A percentile compares a stretch with the other conserved stretches of the same genome.
Evolutionary conservation across 768 basidiomycete species (phyloP).

Genomic region (Serendipita sp.): DNA sequence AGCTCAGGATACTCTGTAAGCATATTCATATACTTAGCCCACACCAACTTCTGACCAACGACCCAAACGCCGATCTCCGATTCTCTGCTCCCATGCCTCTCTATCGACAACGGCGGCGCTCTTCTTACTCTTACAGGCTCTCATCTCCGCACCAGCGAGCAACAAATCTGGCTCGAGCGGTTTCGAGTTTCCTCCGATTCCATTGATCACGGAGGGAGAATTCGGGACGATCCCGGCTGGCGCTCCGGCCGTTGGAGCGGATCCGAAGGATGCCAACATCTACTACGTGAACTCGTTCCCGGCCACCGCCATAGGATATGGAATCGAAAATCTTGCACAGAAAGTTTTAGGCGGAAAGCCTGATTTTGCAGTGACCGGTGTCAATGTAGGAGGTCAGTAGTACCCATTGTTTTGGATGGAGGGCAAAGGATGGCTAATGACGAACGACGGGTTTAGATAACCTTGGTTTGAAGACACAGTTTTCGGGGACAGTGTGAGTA

Average conservation of each 20-base stretch:
- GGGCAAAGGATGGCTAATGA: slow-evolving; percentile 8
- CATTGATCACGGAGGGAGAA: slow-evolving; percentile 19
- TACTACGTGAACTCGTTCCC: slow-evolving; percentile 31
- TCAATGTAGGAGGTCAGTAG: slow-evolving; percentile 29
- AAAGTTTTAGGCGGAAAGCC: slow-evolving; percentile 23
- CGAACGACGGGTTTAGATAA: slow-evolving; percentile 9
- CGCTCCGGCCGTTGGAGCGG: slow-evolving; percentile 27
- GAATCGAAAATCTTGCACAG: slow-evolving; percentile 31
- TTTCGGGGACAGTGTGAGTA: slow-evolving; percentile 19
- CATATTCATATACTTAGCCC: background rate
- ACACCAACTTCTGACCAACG: no score
- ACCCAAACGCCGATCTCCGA: no score
- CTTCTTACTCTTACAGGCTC: slow-evolving; percentile 13
- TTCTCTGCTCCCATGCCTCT: no score
- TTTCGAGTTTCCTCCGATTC: slow-evolving; percentile 20
- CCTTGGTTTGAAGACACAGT: slow-evolving; percentile 13
- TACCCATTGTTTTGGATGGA: slow-evolving; percentile 6
- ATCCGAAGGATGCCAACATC: slow-evolving; percentile 23
- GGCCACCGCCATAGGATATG: slow-evolving; percentile 24
- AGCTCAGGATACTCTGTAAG: slow-evolving; percentile 26
- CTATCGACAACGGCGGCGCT: background rate
- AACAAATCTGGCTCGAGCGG: slow-evolving; percentile 33
- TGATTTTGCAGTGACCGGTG: slow-evolving; percentile 31
- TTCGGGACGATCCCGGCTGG: slow-evolving; percentile 27
- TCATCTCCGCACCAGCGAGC: slow-evolving; percentile 32